A percentile compares a stretch with the other conserved stretches of the same genome.
Evolutionary conservation across 257 asterid genomes (phyloP).

Genomic region (Plectranthus barbatus): DNA sequence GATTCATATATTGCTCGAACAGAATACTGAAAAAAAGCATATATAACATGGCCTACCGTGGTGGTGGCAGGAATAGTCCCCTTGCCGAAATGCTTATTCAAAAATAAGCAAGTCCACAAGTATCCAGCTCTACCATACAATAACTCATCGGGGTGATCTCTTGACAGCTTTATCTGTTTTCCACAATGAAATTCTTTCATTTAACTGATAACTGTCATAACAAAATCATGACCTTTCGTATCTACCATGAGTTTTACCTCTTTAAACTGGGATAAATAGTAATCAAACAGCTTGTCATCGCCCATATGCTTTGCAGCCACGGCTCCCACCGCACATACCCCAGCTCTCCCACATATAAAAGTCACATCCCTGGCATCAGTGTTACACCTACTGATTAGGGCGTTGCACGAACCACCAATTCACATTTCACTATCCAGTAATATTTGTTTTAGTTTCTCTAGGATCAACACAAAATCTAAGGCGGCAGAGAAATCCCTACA

Average conservation of each 20-base stretch:
- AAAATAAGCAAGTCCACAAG: conserved; percentile 56
- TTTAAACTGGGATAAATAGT: conserved; percentile 46
- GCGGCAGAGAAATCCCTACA: background rate
- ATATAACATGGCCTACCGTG: conserved; percentile 20
- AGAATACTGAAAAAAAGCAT: background rate
- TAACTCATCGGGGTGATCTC: conserved; percentile 58
- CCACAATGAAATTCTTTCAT: background rate
- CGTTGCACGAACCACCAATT: background rate
- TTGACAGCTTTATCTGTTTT: conserved; percentile 43
- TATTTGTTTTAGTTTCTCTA: background rate
- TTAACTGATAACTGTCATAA: background rate
- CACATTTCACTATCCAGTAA: background rate
- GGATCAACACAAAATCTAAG: background rate
- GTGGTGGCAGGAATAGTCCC: conserved; percentile 41
- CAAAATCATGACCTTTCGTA: background rate
- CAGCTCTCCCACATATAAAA: conserved; percentile 64
- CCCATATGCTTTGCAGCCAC: conserved; percentile 50
- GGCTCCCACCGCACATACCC: conserved; percentile 73
- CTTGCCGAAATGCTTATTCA: conserved; percentile 49
- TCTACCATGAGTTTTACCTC: conserved; percentile 30
- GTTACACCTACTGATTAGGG: background rate
- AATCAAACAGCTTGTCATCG: conserved; percentile 27
- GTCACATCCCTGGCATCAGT: conserved; percentile 48
- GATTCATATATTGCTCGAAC: background rate
- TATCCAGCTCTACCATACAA: conserved; percentile 69